Percentiles rank a stretch among this genome's conserved stretches.
phyloP scores from a whole-genome alignment of 257 asterid species.

The Solanum appendiculatum region DNA sequence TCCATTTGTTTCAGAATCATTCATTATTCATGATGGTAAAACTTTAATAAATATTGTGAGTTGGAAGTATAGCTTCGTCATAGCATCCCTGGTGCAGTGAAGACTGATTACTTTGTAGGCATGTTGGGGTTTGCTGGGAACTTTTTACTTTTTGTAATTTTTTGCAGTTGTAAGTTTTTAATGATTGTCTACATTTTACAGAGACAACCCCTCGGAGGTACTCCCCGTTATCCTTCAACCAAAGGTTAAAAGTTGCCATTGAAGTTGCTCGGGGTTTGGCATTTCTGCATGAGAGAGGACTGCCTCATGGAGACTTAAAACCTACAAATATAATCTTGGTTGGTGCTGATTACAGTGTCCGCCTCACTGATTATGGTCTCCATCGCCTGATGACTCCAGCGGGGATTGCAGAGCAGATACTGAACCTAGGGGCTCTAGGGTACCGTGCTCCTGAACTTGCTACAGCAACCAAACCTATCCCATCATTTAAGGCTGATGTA shows the following conservation, averaged over 20 bases:
- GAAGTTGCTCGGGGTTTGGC: slow-evolving; percentile 70
- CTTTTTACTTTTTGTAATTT: not conserved
- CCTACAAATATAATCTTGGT: slow-evolving; percentile 78
- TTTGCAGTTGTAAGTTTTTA: not conserved
- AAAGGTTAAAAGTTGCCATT: slow-evolving; percentile 66
- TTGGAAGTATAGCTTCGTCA: not conserved
- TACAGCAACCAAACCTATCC: slow-evolving; percentile 48
- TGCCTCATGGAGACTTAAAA: slow-evolving; percentile 91
- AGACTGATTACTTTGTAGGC: not conserved
- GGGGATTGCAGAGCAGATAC: slow-evolving; percentile 85
- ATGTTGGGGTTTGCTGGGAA: not conserved
- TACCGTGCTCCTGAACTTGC: slow-evolving; percentile 92
- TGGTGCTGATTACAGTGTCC: slow-evolving; percentile 45
- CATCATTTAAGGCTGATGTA: slow-evolving; percentile 81
- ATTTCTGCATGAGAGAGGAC: slow-evolving; percentile 76
- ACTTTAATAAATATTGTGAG: not conserved
- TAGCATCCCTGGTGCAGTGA: not conserved
- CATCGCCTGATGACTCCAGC: slow-evolving; percentile 89
- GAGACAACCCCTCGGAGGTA: slow-evolving; percentile 90
- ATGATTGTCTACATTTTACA: slow-evolving; percentile 17
- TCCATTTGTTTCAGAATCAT: not conserved
- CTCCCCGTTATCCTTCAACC: slow-evolving; percentile 68
- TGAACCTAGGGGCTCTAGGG: slow-evolving; percentile 86
- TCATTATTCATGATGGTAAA: not conserved
- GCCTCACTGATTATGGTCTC: slow-evolving; percentile 79